phyloP scores from a whole-genome alignment of 495 filamentous ascomycete genomes.

The Schizothecium vesticola region DNA sequence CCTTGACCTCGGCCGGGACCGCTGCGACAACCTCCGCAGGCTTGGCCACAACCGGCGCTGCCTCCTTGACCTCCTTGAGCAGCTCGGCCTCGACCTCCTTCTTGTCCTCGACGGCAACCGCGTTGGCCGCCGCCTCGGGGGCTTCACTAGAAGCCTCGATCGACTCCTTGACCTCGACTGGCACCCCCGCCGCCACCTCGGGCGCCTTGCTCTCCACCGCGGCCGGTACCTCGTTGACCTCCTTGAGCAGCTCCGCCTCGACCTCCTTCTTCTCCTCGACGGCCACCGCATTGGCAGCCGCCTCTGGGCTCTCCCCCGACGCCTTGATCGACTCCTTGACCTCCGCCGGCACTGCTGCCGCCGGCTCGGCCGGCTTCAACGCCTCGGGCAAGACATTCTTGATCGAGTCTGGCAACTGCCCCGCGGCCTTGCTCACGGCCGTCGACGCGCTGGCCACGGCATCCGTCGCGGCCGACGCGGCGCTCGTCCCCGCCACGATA shows the following conservation, averaged over 20 bases:
- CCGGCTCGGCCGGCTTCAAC: not conserved
- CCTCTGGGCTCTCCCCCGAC: not conserved
- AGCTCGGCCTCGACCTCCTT: constrained; percentile 32
- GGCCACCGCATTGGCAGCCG: not conserved
- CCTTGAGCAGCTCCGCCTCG: not conserved
- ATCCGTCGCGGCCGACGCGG: not conserved
- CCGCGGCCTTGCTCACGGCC: not conserved
- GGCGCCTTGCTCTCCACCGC: not conserved
- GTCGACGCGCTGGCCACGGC: not conserved
- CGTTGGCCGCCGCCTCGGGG: constrained; percentile 18
- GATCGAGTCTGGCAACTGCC: constrained; percentile 8
- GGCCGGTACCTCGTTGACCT: not conserved
- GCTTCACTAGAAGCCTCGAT: not conserved
- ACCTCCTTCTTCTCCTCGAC: not conserved
- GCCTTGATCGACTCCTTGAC: not conserved
- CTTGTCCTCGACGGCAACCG: constrained; percentile 20
- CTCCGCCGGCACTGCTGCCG: not conserved
- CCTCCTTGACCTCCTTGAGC: not conserved
- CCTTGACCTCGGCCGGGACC: constrained; percentile 68
- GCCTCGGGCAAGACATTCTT: constrained; percentile 17
- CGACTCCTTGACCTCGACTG: not conserved
- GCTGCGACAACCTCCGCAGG: constrained; percentile 28
- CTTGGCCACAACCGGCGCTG: not conserved
- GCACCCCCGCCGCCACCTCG: not conserved
- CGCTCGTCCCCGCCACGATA: not conserved